These are phyloP conservation scores for Biancaea sappan DNA, from an alignment of 306 rosid genomes.

Conservation along the genomic window DNA sequence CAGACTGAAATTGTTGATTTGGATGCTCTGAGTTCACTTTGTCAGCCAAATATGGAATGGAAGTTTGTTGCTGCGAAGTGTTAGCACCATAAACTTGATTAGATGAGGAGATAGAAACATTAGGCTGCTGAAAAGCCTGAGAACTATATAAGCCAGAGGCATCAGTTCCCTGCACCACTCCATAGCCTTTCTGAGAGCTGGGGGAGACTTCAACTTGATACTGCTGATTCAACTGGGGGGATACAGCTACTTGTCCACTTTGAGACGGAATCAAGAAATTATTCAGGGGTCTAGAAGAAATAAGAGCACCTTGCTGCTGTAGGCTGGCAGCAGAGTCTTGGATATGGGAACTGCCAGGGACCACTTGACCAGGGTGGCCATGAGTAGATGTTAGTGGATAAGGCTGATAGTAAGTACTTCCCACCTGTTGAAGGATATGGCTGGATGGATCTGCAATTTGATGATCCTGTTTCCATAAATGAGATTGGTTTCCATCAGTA, in stretches of 20 bases:
- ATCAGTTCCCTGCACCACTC: conserved; percentile 60
- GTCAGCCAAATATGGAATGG: conserved; percentile 52
- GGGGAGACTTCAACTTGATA: conserved; percentile 63
- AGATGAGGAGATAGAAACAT: conserved; percentile 49
- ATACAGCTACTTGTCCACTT: conserved; percentile 55
- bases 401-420: conserved; percentile 71
- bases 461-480: conserved; percentile 78
- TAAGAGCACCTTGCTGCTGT: conserved; percentile 58
- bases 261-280: conserved; percentile 57
- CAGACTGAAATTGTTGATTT: conserved; percentile 68
- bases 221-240: conserved; percentile 54
- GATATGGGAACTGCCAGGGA: conserved; percentile 57
- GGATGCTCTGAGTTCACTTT: conserved; percentile 62
- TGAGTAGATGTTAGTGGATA: conserved; percentile 63
- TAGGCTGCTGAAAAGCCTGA: conserved; percentile 60
- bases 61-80: conserved; percentile 56
- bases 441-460: conserved; percentile 63
- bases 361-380: conserved; percentile 56
- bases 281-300: conserved; percentile 60
- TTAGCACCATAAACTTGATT: conserved; percentile 59
- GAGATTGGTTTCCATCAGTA: conserved; percentile 60
- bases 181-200: conserved; percentile 57
- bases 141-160: conserved; percentile 61
- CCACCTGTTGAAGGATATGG: conserved; percentile 65
- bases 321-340: conserved; percentile 55